Base-by-base conservation (phyloP, 345 rosid genomes). In the Linum lewisii region DNA sequence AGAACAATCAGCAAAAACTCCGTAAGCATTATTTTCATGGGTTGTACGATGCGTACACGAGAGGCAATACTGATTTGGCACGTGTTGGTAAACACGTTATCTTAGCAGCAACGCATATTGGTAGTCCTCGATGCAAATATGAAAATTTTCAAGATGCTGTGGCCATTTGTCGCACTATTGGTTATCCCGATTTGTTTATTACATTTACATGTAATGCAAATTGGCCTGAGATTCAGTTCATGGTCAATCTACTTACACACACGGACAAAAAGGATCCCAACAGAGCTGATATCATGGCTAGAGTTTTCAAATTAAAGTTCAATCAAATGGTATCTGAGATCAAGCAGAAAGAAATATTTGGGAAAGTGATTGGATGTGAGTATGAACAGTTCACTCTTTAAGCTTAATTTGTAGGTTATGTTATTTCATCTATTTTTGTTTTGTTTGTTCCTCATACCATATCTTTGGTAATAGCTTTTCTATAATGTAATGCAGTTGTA, bases 201-300 rank as follows among this genome's bases (percentile, higher is more conserved):
- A 67, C 71, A 0, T 60, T 67, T 18, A 67, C 66, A 0, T 24
- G 32, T 6, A 67, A 67, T 52, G 26, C 22, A 23, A 67, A 53
- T 1, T 67, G 65, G 61, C 61, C 61, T 4, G 37, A 61, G 21
- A 44, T 67, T 14, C 10, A 50, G 38, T 34, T 34, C 10, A 34
- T 34, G 38, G 10, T 11, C 1, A 0, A 21, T 11, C 9, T 62
- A 3, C 6, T 10, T 1, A 7, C 13, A 19, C 0, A 15, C 15
- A 3, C 7, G 16, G 59, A 6, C 4, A 6, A 23, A 1, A 51
- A 37, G 14, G 7, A 61, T 38, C 8, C 9, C 5, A 0, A 26
- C 6, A 1, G 21, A 5, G 38, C 38, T 29, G 1, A 5, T 34
- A 1, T 58, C 51, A 18, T 24, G n/a, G 0, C 15, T 18, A 6